A percentile compares a stretch with the other conserved stretches of the same genome.
Conservation (phyloP, 2,329 filamentous ascomycete genomes). For the Alternaria sp. region DNA sequence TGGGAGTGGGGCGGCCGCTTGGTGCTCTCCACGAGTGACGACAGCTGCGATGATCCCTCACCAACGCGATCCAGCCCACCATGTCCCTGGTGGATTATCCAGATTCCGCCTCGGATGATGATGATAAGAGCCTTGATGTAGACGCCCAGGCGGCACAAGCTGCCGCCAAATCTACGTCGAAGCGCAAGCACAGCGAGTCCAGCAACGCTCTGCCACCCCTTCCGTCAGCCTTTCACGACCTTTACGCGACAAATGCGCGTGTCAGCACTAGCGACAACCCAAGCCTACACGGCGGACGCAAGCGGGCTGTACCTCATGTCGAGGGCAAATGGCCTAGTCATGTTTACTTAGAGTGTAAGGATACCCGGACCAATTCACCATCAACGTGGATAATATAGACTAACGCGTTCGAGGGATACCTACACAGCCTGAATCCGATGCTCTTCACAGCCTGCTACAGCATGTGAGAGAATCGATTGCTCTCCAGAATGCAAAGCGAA, state of each 20-base stretch:
- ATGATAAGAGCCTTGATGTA: slow-evolving; percentile 35
- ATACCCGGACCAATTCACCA: slow-evolving; percentile 7
- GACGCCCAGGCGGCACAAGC: slow-evolving; percentile 19
- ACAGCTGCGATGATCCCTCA: slow-evolving; percentile 25
- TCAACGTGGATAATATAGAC: slow-evolving; percentile 27
- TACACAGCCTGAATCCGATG: slow-evolving; percentile 42
- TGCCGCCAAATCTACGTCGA: slow-evolving; percentile 25
- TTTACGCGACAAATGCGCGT: slow-evolving; percentile 85
- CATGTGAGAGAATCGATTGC: slow-evolving; percentile 31
- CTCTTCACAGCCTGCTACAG: slow-evolving; percentile 41
- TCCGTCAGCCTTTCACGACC: slow-evolving; percentile 81
- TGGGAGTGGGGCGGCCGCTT: slow-evolving; percentile 26
- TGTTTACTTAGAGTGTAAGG: slow-evolving; percentile 89
- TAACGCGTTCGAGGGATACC: slow-evolving; percentile 51
- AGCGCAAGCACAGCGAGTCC: slow-evolving; percentile 44
- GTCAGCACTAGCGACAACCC: slow-evolving; percentile 83
- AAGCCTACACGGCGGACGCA: slow-evolving; percentile 82
- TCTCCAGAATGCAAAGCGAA: slow-evolving; percentile 27
- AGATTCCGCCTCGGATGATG: slow-evolving; percentile 66
- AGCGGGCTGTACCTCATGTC: slow-evolving; percentile 81
- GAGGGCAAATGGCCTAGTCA: slow-evolving; percentile 93
- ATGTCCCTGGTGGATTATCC: slow-evolving; percentile 47
- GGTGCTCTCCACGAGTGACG: slow-evolving; percentile 26
- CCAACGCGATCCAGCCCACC: slow-evolving; percentile 27
- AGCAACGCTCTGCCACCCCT: slow-evolving; percentile 70